These are phyloP conservation scores for Anisodus acutangulus DNA, from an alignment of 257 asterid species.

Conservation along the genomic window DNA sequence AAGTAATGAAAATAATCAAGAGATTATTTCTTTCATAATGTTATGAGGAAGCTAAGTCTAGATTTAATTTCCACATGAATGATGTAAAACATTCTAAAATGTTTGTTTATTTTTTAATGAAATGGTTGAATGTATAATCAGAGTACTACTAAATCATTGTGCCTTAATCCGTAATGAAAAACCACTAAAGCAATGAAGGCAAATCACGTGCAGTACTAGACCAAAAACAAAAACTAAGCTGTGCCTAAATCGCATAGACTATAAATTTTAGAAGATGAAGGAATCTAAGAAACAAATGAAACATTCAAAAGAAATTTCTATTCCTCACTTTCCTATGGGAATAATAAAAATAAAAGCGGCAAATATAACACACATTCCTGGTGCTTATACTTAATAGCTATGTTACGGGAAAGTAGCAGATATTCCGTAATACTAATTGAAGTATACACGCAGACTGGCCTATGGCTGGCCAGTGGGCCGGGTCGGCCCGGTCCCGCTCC, in stretches of 20 bases:
- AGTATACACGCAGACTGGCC: too few species aligned
- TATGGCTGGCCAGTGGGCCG: too few species aligned
- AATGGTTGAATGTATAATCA: background rate
- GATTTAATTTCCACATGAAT: background rate
- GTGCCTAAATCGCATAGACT: background rate
- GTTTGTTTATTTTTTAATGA: background rate
- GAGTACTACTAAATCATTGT: background rate
- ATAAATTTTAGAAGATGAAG: background rate
- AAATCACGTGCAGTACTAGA: background rate
- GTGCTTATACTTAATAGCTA: too few species aligned
- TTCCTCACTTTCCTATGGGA: background rate
- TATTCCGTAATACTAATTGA: too few species aligned
- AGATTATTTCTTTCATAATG: background rate
- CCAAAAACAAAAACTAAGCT: background rate
- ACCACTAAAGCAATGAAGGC: background rate
- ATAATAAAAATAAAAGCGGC: too few species aligned
- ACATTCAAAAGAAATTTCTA: background rate
- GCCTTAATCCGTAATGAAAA: background rate
- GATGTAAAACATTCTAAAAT: slow-evolving; percentile 11
- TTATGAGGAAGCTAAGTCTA: slow-evolving; percentile 5
- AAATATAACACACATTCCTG: background rate
- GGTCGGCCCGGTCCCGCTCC: too few species aligned
- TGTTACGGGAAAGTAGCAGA: too few species aligned
- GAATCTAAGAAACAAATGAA: background rate
- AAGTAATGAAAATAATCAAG: too few species aligned